Evolutionary conservation across 1,284 basidiomycete species (phyloP).

Genomic region (Irpex rosettiformis): DNA sequence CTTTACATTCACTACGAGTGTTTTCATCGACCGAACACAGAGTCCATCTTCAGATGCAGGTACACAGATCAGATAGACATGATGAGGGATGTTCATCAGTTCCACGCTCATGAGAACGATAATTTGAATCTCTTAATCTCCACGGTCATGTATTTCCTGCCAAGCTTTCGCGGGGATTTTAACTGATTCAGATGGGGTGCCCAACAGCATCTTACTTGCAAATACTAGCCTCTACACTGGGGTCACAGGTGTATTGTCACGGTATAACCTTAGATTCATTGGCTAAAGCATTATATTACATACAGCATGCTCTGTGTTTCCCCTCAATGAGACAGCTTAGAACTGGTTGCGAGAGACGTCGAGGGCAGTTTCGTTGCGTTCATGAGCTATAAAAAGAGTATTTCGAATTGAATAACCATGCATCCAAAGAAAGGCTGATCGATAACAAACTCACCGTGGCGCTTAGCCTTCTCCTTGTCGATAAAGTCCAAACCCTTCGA

Average conservation of each 20-base stretch:
- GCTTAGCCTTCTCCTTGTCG: slow-evolving; percentile 43
- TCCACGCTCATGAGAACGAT: not conserved
- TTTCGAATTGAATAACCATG: not conserved
- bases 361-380: slow-evolving; percentile 9
- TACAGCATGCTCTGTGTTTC: not conserved
- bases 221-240: too few species aligned
- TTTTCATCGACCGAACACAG: too few species aligned
- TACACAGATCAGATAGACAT: not conserved
- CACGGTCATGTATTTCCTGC: too few species aligned
- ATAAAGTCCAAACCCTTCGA: slow-evolving; percentile 43
- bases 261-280: too few species aligned
- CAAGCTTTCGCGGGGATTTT: not conserved
- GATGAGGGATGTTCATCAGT: not conserved
- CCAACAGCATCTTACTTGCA: too few species aligned
- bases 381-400: slow-evolving; percentile 5
- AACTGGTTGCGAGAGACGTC: slow-evolving; percentile 2
- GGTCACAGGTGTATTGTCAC: too few species aligned
- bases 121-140: not conserved
- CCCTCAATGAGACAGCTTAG: not conserved
- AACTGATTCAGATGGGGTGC: too few species aligned
- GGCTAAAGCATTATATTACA: not conserved
- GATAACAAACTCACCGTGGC: slow-evolving; percentile 29
- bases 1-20: too few species aligned
- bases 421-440: not conserved
- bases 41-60: too few species aligned